These are phyloP conservation scores for Tilletia walkeri DNA, from an alignment of 1,284 basidiomycete species.

Conservation along the genomic window DNA sequence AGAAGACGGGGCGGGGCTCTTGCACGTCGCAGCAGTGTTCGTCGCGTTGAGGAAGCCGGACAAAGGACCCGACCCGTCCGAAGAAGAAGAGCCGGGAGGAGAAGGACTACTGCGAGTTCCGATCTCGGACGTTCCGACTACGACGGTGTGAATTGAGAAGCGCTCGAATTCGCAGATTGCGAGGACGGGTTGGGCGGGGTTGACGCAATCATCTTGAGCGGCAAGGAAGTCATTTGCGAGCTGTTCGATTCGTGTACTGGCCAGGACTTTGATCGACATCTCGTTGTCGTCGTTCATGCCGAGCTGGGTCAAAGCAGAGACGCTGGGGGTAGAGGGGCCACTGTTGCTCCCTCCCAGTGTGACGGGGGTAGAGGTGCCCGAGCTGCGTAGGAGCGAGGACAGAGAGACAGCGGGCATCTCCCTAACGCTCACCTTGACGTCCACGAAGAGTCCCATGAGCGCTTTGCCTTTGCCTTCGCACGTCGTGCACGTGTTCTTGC, in stretches of 20 bases:
- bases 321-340: background rate
- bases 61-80: background rate
- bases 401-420: slow-evolving; percentile 17
- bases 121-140: background rate
- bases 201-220: background rate
- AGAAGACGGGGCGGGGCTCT: background rate
- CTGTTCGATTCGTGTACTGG: background rate
- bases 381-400: slow-evolving; percentile 2
- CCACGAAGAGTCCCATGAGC: slow-evolving; percentile 18
- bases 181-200: slow-evolving; percentile 12
- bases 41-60: background rate
- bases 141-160: background rate
- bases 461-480: slow-evolving; percentile 17
- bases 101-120: background rate
- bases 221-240: background rate
- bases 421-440: slow-evolving; percentile 16
- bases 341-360: background rate
- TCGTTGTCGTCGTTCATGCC: background rate
- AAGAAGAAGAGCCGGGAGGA: background rate
- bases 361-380: background rate
- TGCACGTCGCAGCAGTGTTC: background rate
- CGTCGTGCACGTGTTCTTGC: slow-evolving; percentile 6
- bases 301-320: background rate
- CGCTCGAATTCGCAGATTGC: slow-evolving; percentile 4
- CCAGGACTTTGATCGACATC: background rate